phyloP scores from a whole-genome alignment of 805 yeast genomes.

The Cyberlindnera americana region DNA sequence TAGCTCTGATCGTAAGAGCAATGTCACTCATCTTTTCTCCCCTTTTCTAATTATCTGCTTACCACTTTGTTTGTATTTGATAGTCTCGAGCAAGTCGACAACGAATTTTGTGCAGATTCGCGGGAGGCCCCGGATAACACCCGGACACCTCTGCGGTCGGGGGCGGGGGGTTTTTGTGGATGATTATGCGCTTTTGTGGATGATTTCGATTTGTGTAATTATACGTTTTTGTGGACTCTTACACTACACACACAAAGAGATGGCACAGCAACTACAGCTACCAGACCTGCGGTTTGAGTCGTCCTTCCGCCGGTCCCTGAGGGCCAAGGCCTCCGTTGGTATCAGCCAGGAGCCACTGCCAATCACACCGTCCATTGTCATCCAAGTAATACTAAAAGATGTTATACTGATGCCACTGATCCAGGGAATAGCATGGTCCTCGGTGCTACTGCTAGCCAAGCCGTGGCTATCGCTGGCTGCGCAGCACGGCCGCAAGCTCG shows the following conservation, averaged over 20 bases:
- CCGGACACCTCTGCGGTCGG: no score
- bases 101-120: no score
- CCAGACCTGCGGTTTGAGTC: slow-evolving; percentile 72
- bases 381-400: slow-evolving; percentile 47
- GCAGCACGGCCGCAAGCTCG: slow-evolving; percentile 26
- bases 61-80: no score
- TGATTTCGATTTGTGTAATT: no score
- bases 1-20: slow-evolving; percentile 81
- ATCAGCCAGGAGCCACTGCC: no score
- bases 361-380: slow-evolving; percentile 40
- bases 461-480: slow-evolving; percentile 33
- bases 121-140: no score
- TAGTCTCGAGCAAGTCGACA: no score
- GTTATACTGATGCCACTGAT: slow-evolving; percentile 51
- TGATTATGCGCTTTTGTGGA: no score
- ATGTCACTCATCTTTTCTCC: slow-evolving; percentile 36
- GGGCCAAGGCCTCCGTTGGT: slow-evolving; percentile 5
- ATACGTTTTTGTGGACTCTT: no score
- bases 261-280: slow-evolving; percentile 21
- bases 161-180: no score
- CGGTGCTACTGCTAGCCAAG: slow-evolving; percentile 34
- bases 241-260: no score
- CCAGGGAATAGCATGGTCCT: slow-evolving; percentile 48
- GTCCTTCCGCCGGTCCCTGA: slow-evolving; percentile 44
- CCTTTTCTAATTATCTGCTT: neutral